Conservation (phyloP, 2,329 filamentous ascomycete species). For the Diaporthe vexans region DNA sequence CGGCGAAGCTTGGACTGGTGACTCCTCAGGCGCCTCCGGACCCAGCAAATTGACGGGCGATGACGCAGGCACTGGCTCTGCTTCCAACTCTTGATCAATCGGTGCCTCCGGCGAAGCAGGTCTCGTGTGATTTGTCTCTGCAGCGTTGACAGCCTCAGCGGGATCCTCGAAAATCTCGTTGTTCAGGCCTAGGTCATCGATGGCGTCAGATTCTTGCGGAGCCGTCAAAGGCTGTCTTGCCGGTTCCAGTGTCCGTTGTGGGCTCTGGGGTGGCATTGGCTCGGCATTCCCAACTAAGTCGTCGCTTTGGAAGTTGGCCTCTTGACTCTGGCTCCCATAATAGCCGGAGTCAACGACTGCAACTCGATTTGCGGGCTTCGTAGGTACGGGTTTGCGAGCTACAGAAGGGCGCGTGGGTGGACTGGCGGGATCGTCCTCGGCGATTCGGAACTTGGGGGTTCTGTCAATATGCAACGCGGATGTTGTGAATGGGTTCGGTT, state of each 20-base stretch:
- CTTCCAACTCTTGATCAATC: slow-evolving; percentile 23
- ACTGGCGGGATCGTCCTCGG: slow-evolving; percentile 62
- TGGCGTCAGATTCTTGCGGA: slow-evolving; percentile 37
- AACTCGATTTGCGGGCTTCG: slow-evolving; percentile 51
- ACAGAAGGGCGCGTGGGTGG: slow-evolving; percentile 49
- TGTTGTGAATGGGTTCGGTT: slow-evolving; percentile 67
- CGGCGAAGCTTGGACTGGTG: slow-evolving; percentile 39
- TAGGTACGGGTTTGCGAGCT: slow-evolving; percentile 50
- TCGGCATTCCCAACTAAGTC: slow-evolving; percentile 45
- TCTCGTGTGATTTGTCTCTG: neutral
- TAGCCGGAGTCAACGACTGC: slow-evolving; percentile 76
- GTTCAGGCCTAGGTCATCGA: slow-evolving; percentile 46
- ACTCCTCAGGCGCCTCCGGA: slow-evolving; percentile 32
- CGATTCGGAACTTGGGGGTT: slow-evolving; percentile 71
- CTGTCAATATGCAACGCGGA: slow-evolving; percentile 62
- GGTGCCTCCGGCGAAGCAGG: slow-evolving; percentile 38
- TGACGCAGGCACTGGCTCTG: slow-evolving; percentile 40
- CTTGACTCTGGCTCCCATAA: slow-evolving; percentile 75
- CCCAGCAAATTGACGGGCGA: slow-evolving; percentile 41
- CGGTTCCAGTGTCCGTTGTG: neutral
- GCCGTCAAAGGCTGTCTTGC: slow-evolving; percentile 32
- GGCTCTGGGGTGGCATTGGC: neutral
- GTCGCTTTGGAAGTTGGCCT: slow-evolving; percentile 58
- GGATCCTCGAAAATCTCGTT: slow-evolving; percentile 55
- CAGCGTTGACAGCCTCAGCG: slow-evolving; percentile 45